Base-by-base conservation (phyloP, 2,329 filamentous ascomycete genomes). In the Fusarium anthophilum region DNA sequence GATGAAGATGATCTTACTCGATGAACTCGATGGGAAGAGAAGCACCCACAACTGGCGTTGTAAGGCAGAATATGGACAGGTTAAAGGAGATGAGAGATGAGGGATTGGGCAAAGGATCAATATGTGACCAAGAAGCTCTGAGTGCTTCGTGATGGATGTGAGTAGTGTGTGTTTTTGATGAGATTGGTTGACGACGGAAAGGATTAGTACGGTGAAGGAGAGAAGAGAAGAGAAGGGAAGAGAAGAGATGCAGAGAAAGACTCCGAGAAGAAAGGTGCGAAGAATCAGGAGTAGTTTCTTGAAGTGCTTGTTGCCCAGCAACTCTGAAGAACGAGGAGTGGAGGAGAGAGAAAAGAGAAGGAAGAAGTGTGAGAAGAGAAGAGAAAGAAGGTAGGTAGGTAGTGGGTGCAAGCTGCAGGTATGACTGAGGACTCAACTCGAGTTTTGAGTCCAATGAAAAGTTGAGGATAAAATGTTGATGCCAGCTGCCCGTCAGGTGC, bases 401-500 rank as follows among this genome's bases (percentile, higher is more conserved):
- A 22, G 24, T 6, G 17, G 14, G 28, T 44, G 22, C 30, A 51
- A 38, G 22, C 32, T 28, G 44, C 30, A 44, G 38, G 57, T 51
- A 51, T 38, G 56, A 35, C 43, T 38, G 24, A 59, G 56, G 54
- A 28, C 13, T 38, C 26, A n/a, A 22, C 35, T 38, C 32, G 30
- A 30, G 13, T 32, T 38, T 41, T 22, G 14, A 38, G 56, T 51
- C 43, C 22, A 22, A 17, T n/a, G 26, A 58, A 24, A 39, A 43
- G 7, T 26, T 39, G 26, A 62, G 50, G 45, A 41, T 8, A 1
- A 10, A n/a, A 30, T 17, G 20, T 38, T 32, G 28, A 22, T 47
- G 59, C 37, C 66, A 65, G 59, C 48, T 70, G 41, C 58, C 53
- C 35, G n/a, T 28, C 48, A 67, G 66, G 2, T 66, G 54, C 32